These are phyloP conservation scores for Aristolochia fimbriata DNA, from an alignment of 164 flowering plant genomes.

Conservation along the genomic window DNA sequence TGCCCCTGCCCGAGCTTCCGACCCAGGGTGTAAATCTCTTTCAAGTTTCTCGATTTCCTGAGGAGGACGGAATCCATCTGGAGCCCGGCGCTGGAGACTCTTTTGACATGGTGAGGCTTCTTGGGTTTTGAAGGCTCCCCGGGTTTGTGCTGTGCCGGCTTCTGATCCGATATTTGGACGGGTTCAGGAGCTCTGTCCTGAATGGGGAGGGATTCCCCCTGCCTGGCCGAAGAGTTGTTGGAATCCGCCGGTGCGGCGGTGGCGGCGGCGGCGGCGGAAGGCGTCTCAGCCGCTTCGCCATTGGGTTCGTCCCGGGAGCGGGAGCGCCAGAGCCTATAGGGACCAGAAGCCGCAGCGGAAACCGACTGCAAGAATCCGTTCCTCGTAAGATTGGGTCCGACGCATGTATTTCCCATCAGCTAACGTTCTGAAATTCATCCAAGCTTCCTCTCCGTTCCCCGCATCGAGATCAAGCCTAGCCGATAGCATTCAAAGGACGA, in stretches of 20 bases:
- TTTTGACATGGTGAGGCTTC: constrained; percentile 33
- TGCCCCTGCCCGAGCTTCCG: constrained; percentile 80
- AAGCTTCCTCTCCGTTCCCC: constrained; percentile 2
- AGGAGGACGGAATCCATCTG: constrained; percentile 43
- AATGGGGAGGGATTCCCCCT: constrained; percentile 9
- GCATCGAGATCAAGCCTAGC: constrained; percentile 6
- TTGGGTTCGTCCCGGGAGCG: constrained; percentile 11
- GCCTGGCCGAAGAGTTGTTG: neutral
- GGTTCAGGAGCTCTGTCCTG: constrained; percentile 36
- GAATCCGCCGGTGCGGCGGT: neutral
- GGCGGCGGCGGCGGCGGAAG: no score
- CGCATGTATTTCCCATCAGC: constrained; percentile 57
- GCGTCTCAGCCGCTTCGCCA: constrained; percentile 4
- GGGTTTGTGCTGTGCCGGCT: constrained; percentile 5
- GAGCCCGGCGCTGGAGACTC: constrained; percentile 51
- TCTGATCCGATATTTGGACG: constrained; percentile 22
- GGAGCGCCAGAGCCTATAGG: constrained; percentile 22
- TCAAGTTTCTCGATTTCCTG: constrained; percentile 53
- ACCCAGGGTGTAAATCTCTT: constrained; percentile 66
- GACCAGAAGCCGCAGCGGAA: constrained; percentile 18
- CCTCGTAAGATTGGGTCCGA: constrained; percentile 24
- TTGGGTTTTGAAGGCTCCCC: constrained; percentile 16
- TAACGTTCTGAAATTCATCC: constrained; percentile 3
- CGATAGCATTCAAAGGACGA: constrained; percentile 1
- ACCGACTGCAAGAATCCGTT: constrained; percentile 32